phyloP scores from a whole-genome alignment of 2,329 filamentous ascomycete species.

The Diplodia seriata region DNA sequence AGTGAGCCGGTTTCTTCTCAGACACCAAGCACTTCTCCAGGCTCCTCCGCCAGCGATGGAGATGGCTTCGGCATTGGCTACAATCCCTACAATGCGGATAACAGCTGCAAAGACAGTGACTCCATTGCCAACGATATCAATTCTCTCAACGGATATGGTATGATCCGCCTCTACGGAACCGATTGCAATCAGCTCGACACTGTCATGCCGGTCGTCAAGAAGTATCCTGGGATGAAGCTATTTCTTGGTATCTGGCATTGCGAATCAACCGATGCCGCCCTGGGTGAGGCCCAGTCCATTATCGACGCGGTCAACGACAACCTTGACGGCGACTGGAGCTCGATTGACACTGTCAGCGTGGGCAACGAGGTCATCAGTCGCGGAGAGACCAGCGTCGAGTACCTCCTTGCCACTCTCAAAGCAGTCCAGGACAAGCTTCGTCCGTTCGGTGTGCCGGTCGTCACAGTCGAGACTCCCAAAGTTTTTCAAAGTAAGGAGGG shows the following conservation, averaged over 20 bases:
- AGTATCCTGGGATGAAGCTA: slow-evolving; percentile 65
- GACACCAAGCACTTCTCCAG: not conserved
- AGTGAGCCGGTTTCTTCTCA: not conserved
- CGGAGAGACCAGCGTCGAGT: slow-evolving; percentile 51
- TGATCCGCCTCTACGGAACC: slow-evolving; percentile 79
- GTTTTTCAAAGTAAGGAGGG: slow-evolving; percentile 67
- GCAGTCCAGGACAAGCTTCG: slow-evolving; percentile 65
- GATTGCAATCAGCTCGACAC: slow-evolving; percentile 76
- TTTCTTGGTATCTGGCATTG: slow-evolving; percentile 74
- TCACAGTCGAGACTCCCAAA: slow-evolving; percentile 80
- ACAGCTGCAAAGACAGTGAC: slow-evolving; percentile 69
- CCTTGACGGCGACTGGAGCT: slow-evolving; percentile 66
- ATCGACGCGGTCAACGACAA: slow-evolving; percentile 58
- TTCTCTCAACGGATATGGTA: slow-evolving; percentile 63
- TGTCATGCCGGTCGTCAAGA: slow-evolving; percentile 67
- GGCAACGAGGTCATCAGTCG: slow-evolving; percentile 81
- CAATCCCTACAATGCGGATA: slow-evolving; percentile 29
- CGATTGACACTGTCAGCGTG: slow-evolving; percentile 74
- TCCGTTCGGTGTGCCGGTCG: slow-evolving; percentile 74
- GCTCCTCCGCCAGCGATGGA: not conserved
- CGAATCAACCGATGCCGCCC: slow-evolving; percentile 51
- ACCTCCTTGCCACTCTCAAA: slow-evolving; percentile 66
- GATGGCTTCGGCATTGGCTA: slow-evolving; percentile 29
- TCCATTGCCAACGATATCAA: slow-evolving; percentile 71
- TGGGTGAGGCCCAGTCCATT: slow-evolving; percentile 66